Base-by-base conservation (phyloP, 2,329 filamentous ascomycete species). In the Dactylellina sp. region DNA sequence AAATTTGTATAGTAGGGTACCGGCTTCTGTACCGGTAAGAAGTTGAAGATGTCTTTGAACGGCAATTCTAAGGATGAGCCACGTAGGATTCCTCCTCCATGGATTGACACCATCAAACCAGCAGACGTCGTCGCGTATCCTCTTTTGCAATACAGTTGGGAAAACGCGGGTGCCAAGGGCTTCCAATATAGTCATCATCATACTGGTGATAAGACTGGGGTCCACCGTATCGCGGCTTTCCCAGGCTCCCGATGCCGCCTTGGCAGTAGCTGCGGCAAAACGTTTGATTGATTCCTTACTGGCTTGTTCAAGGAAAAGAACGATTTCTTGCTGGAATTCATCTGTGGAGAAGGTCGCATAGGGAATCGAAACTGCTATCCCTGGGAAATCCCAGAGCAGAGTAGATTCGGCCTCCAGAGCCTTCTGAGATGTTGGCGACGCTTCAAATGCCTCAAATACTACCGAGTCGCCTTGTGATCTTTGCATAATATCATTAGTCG, bases 1-100 rank as follows among this genome's bases (percentile, higher is more conserved):
- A 12, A 85, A 81, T 75, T 90, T 90, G 82, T 88, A 90, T 32
- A 83, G 81, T 0, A 84, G 74, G 1, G 82, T 81, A 0, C 86
- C 86, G 0, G 78, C 24, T 0, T 84, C 79, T 0, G 78, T 75
- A 0, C 83, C 83, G 0, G 85, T 76, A 0, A 77, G 20, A 0
- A 81, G 74, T 24, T 80, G 82, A 0, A 90, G 81, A 6, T 84
- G 82, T 0, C 88, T 83, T 53, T 88, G 84, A 1, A 86, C 76
- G 0, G 83, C 82, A 1, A 91, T 87, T 0, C 88, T 85, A 2
- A 91, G 79, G 0, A 88, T 81, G 0, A 91, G 83, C 85, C 88
- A 91, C 56, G 86, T 83, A 0, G 89, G 84, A 1, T 84, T 84
- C 39, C 89, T 82, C 16, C 89, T 83, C 89, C 89, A 91, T 0